Evolutionary conservation across 2,329 filamentous ascomycete species (phyloP).

Genomic region (Alternaria burnsii): DNA sequence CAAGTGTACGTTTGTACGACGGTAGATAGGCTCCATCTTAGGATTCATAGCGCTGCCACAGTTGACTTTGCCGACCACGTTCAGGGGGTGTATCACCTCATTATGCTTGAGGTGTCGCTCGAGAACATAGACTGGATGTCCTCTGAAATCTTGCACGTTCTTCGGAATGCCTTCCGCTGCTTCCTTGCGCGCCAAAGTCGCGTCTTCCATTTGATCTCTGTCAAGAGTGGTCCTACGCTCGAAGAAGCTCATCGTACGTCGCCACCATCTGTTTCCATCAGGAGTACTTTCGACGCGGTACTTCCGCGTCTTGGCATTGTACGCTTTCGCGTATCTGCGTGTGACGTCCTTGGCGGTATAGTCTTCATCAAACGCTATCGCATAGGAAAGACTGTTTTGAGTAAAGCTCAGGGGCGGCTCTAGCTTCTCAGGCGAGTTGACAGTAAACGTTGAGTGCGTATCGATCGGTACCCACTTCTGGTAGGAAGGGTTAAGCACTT

Average conservation of each 20-base stretch:
- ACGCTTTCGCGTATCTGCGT: constrained; percentile 83
- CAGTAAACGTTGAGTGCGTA: constrained; percentile 79
- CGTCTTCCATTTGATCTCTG: constrained; percentile 84
- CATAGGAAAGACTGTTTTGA: constrained; percentile 82
- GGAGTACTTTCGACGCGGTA: constrained; percentile 76
- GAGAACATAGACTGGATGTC: constrained; percentile 77
- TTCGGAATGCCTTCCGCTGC: constrained; percentile 81
- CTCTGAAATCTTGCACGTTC: constrained; percentile 86
- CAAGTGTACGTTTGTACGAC: constrained; percentile 79
- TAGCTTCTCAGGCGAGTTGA: constrained; percentile 77
- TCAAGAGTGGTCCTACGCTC: constrained; percentile 56
- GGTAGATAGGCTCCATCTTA: constrained; percentile 79
- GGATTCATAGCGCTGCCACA: constrained; percentile 67
- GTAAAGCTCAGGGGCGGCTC: constrained; percentile 84
- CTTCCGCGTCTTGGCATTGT: constrained; percentile 87
- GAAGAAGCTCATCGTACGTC: constrained; percentile 58
- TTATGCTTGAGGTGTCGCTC: constrained; percentile 84
- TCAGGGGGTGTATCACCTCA: constrained; percentile 79
- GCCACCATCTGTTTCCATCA: constrained; percentile 66
- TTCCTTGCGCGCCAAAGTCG: constrained; percentile 74
- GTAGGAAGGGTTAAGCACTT: constrained; percentile 83
- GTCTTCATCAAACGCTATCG: constrained; percentile 83
- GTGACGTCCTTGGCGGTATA: constrained; percentile 85
- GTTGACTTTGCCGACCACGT: constrained; percentile 78
- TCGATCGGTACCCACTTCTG: constrained; percentile 95